Base-by-base conservation (phyloP, 805 yeast genomes). In the Hanseniaspora taiwanica region DNA sequence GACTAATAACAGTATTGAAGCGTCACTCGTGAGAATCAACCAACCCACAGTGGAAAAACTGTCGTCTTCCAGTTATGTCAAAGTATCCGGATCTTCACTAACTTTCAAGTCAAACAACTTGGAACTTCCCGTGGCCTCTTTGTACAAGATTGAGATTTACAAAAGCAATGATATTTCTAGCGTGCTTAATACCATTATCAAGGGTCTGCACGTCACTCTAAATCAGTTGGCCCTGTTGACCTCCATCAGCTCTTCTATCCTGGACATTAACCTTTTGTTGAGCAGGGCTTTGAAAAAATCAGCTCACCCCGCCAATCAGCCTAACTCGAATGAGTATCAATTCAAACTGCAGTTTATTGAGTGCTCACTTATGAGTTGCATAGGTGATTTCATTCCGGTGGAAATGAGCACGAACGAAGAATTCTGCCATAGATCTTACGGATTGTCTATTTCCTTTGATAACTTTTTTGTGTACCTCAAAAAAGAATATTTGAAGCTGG, bases 401-500 rank as follows among this genome's bases (percentile, higher is more conserved):
- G 13, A 35, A 8, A 27, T 57, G n/a, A 61, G 56, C 42, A 57
- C 58, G 1, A 20, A 46, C 2, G 51, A 42, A 8, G 25, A 39
- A 13, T 19, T 41, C 13, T 41, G 21, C 33, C 35, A 41, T 20
- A 41, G 35, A 13, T 37, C 25, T n/a, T 41, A 37, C 27, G 44
- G 44, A 8, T 34, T 29, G 3, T 29, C 18, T 3, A 8, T 29
- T 3, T 29, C 13, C 18, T 5, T 13, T n/a, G 33, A 29, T 14
- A 29, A 29, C 18, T 9, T 18, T 7, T 29, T 29, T 29, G 33
- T 29, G 13, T 13, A 29, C 9, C 14, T n/a, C 8, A 29, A 29
- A n/a, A 13, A 29, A 10, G 14, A 29, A 29, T 14, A 8, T 29
- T n/a, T 16, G 18, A 29, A 29, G 14, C 10, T 6, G 13, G 33